These are phyloP conservation scores for Marasmius fiardii DNA, from an alignment of 1,284 basidiomycete genomes.

Conservation along the genomic window DNA sequence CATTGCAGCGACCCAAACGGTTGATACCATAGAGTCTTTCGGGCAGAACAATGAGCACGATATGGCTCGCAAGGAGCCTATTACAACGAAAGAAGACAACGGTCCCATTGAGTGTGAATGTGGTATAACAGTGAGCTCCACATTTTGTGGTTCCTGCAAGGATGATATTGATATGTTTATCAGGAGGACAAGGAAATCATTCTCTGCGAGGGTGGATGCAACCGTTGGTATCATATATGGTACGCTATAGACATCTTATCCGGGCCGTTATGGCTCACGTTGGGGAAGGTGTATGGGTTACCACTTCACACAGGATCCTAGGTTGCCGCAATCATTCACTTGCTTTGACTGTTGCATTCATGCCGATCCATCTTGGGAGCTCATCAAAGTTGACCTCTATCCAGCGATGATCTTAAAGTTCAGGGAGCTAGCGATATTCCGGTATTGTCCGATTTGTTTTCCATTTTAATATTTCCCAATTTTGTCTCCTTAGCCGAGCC, in stretches of 20 bases:
- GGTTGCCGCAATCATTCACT: constrained; percentile 53
- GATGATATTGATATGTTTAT: not conserved
- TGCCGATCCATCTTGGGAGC: constrained; percentile 61
- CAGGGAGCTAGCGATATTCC: constrained; percentile 65
- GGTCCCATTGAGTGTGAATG: constrained; percentile 54
- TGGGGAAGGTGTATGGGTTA: constrained; percentile 77
- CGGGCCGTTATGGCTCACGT: not conserved
- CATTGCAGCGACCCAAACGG: not conserved
- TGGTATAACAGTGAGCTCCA: constrained; percentile 45
- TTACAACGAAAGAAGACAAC: constrained; percentile 11
- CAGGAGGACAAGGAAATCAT: constrained; percentile 45
- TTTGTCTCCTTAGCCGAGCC: constrained; percentile 47
- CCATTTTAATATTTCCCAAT: constrained; percentile 3
- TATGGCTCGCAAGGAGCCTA: constrained; percentile 8
- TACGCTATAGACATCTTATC: constrained; percentile 27
- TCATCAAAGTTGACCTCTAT: constrained; percentile 57
- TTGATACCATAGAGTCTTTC: constrained; percentile 12
- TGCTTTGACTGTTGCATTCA: constrained; percentile 73
- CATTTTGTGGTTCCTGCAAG: not conserved
- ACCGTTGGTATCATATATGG: constrained; percentile 74
- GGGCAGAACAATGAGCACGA: not conserved
- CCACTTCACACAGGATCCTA: constrained; percentile 52
- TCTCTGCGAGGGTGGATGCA: constrained; percentile 60
- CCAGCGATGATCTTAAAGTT: constrained; percentile 59
- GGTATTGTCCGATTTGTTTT: constrained; percentile 35